A percentile compares a stretch with the other conserved stretches of the same genome.
These are phyloP conservation scores for Trypanosoma platydactyli DNA, from an alignment of 208 protist species.

Conservation along the genomic window DNA sequence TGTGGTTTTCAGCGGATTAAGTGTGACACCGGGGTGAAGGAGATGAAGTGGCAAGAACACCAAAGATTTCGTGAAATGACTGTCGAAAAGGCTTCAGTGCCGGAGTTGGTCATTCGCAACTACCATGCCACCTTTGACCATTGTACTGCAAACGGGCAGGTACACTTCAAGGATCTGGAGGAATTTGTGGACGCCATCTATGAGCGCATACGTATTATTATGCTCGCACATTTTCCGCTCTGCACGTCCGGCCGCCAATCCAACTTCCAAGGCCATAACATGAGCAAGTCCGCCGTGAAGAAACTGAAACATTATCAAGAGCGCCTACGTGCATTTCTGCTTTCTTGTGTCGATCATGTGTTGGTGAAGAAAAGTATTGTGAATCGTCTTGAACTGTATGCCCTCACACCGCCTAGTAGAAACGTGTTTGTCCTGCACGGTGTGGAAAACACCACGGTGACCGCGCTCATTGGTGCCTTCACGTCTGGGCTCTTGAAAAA, in stretches of 20 bases:
- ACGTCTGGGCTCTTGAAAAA: constrained; percentile 32
- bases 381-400: constrained; percentile 69
- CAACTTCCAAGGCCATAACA: constrained; percentile 17
- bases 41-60: constrained; percentile 69
- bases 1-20: constrained; percentile 23
- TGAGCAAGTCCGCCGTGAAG: constrained; percentile 5
- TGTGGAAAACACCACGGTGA: constrained; percentile 33
- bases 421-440: constrained; percentile 65
- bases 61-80: constrained; percentile 45
- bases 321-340: constrained; percentile 8
- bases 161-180: constrained; percentile 58
- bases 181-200: constrained; percentile 64
- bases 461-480: constrained; percentile 43
- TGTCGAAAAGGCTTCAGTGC: constrained; percentile 30
- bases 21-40: constrained; percentile 41
- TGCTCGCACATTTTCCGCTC: constrained; percentile 35
- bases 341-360: constrained; percentile 11
- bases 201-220: constrained; percentile 43
- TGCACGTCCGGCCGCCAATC: constrained; percentile 20
- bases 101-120: constrained; percentile 53
- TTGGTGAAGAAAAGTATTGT: constrained; percentile 56
- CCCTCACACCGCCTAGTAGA: constrained; percentile 74
- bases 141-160: constrained; percentile 42
- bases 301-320: constrained; percentile 13
- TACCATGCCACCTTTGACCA: constrained; percentile 66